Base-by-base conservation (phyloP, 768 basidiomycete genomes). In the Leccinum arenicola region DNA sequence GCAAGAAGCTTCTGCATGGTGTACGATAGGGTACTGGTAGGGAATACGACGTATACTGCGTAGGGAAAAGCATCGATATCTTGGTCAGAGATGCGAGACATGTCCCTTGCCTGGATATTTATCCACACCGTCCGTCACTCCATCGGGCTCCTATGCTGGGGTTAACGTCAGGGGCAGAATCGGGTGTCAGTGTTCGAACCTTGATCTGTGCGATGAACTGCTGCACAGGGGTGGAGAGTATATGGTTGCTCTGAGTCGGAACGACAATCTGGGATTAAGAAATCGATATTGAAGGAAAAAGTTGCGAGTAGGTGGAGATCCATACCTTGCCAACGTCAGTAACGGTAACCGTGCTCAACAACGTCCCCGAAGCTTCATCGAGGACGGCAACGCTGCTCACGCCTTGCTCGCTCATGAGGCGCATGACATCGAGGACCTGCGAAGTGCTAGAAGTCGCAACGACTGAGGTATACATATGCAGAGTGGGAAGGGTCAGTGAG, bases 301-400 rank as follows among this genome's bases (percentile, higher is more conserved):
- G 11, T 25, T 19, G 10, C 14, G 19, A 12, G 25, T 35, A 12
- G n/a, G 4, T 3, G 17, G 14, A 3, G 23, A 21, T 27, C 66
- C 70, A 36, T 62, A 88, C 89, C 79, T 84, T 87, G 55, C 89
- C 89, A 38, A 93, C 78, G 68, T 93, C 91, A 6, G 89, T 92
- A 5, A 91, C 91, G 68, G 88, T 91, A 38, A 92, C 85, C 3
- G 89, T 88, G 59, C 91, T 89, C 56, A 89, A 71, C 56, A 93
- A 71, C 49, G 73, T 78, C 4, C 87, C 84, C 3, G 70, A 77
- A 31, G 84, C 84, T 51, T 87, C 85, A 50, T 90, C 87, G 5
- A 89, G 69, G 4, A 93, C 87, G 15, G 91, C 91, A 49, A 92
- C 78, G 64, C 88, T 91, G 68, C 90, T 91, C 25, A 93, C 89